These are phyloP conservation scores for Xylariaceae sp. DNA, from an alignment of 2,329 filamentous ascomycete species.

Conservation along the genomic window DNA sequence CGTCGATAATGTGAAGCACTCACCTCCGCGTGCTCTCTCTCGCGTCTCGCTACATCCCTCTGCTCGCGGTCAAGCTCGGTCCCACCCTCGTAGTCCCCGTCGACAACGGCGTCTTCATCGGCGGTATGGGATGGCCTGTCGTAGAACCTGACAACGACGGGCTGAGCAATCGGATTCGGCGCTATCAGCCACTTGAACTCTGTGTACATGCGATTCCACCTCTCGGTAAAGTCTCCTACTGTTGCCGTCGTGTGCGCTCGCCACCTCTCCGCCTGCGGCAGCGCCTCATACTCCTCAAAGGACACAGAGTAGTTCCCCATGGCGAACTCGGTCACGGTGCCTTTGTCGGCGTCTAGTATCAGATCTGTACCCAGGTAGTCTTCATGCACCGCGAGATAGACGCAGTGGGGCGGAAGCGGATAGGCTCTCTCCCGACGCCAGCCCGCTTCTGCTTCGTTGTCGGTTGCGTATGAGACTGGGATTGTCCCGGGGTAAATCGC, in stretches of 20 bases:
- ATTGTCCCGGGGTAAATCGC: slow-evolving; percentile 3
- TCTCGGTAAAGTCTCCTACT: neutral
- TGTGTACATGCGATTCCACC: slow-evolving; percentile 3
- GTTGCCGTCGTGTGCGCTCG: slow-evolving; percentile 2
- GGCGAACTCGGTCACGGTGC: slow-evolving; percentile 3
- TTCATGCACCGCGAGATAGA: slow-evolving; percentile 3
- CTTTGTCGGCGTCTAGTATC: slow-evolving; percentile 6
- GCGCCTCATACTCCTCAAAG: slow-evolving; percentile 4
- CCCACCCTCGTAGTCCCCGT: neutral
- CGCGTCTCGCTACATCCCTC: neutral
- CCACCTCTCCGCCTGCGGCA: slow-evolving; percentile 6
- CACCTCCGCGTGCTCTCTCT: neutral
- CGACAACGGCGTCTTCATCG: neutral
- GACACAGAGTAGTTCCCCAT: neutral
- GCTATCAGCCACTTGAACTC: neutral
- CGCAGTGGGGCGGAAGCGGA: slow-evolving; percentile 5
- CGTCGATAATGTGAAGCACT: too few relatives aligned
- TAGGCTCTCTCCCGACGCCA: neutral
- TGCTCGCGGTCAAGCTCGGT: slow-evolving; percentile 6
- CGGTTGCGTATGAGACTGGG: too few relatives aligned
- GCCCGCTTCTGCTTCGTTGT: neutral
- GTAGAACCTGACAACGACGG: slow-evolving; percentile 1
- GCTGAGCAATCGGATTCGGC: slow-evolving; percentile 1
- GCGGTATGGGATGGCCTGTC: too few relatives aligned
- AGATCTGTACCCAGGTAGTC: slow-evolving; percentile 1